Percentiles rank a stretch among this genome's conserved stretches.
These are phyloP conservation scores for Monosporozyma unispora DNA, from an alignment of 805 yeast species.

Conservation along the genomic window DNA sequence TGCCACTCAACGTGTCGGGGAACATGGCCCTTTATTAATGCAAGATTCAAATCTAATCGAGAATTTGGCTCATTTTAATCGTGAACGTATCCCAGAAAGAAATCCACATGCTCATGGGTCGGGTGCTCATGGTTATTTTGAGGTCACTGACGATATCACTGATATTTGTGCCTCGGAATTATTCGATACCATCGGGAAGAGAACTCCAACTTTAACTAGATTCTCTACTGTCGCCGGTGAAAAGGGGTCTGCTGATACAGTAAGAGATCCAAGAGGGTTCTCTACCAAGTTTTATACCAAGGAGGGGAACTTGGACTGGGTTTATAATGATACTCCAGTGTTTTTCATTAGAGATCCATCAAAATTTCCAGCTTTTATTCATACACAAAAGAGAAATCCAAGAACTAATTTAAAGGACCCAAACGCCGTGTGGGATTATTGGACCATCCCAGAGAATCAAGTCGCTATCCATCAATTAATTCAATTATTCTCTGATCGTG, in stretches of 20 bases:
- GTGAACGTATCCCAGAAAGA: conserved; percentile 87
- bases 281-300: conserved; percentile 57
- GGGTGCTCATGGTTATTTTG: conserved; percentile 82
- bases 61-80: conserved; percentile 75
- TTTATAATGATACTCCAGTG: conserved; percentile 62
- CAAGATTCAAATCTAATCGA: conserved; percentile 80
- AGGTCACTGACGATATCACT: conserved; percentile 76
- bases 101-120: conserved; percentile 93
- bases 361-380: conserved; percentile 57
- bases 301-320: conserved; percentile 65
- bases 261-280: conserved; percentile 65
- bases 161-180: conserved; percentile 64
- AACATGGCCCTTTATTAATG: conserved; percentile 68
- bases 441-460: conserved; percentile 50
- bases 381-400: conserved; percentile 64
- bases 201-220: conserved; percentile 61
- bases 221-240: conserved; percentile 72
- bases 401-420: conserved; percentile 68
- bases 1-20: conserved; percentile 65
- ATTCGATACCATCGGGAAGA: conserved; percentile 67
- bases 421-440: conserved; percentile 78
- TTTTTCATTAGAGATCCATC: conserved; percentile 57
- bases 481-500: conserved; percentile 54
- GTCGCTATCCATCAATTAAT: conserved; percentile 70
- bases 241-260: conserved; percentile 55